Evolutionary conservation across 805 yeast species (phyloP).

Genomic region (Ogataea angusta): DNA sequence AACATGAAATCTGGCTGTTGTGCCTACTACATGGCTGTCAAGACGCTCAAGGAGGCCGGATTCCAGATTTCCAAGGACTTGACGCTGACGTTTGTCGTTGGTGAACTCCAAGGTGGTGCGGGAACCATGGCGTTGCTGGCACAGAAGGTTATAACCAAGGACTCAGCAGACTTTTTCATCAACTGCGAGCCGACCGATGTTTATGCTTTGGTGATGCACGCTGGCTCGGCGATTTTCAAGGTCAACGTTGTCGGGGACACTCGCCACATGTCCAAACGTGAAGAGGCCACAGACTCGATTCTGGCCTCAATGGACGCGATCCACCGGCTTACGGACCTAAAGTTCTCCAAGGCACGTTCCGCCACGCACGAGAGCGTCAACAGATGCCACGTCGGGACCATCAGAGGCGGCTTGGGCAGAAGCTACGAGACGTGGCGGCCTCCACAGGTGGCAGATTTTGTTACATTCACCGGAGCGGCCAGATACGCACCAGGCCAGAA

Average conservation of each 20-base stretch:
- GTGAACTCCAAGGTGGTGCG: slow-evolving; percentile 32
- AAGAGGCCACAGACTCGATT: slow-evolving; percentile 33
- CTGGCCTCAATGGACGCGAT: slow-evolving; percentile 31
- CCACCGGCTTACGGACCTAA: slow-evolving; percentile 25
- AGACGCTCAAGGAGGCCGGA: slow-evolving; percentile 29
- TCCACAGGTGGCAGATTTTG: slow-evolving; percentile 33
- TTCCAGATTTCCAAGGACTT: slow-evolving; percentile 28
- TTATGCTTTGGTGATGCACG: slow-evolving; percentile 30
- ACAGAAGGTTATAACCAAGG: slow-evolving; percentile 22
- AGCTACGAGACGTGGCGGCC: slow-evolving; percentile 31
- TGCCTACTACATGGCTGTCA: slow-evolving; percentile 34
- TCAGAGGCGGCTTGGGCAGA: slow-evolving; percentile 32
- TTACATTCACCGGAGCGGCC: slow-evolving; percentile 32
- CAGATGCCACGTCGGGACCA: slow-evolving; percentile 32
- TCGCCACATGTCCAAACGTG: slow-evolving; percentile 32
- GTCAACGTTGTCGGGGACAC: slow-evolving; percentile 32
- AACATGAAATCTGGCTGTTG: slow-evolving; percentile 34
- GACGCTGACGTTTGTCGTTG: slow-evolving; percentile 29
- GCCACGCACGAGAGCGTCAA: slow-evolving; percentile 27
- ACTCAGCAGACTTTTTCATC: slow-evolving; percentile 29
- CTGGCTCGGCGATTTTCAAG: slow-evolving; percentile 30
- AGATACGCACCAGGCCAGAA: slow-evolving; percentile 33
- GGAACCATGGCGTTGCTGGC: slow-evolving; percentile 31
- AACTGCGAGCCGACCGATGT: slow-evolving; percentile 34
- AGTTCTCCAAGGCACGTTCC: slow-evolving; percentile 24